Evolutionary conservation across 1,139 yeast genomes (phyloP), one percentile per base, ranked within the genome.

Genomic region (Suhomyces kunorum): DNA sequence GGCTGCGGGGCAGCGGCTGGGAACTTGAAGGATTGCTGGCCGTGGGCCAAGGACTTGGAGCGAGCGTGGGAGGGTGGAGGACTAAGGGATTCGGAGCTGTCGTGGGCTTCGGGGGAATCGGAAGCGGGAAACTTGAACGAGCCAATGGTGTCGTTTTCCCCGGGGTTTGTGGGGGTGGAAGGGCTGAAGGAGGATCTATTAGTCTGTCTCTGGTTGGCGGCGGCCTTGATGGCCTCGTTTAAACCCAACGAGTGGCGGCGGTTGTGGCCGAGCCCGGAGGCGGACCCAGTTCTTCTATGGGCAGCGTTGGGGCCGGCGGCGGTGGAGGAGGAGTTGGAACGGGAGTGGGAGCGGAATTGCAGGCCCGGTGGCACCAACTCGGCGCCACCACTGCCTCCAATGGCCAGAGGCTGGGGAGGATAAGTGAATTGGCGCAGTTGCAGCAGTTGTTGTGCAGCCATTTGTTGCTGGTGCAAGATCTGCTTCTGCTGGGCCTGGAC

Each of bases 161-260:
- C 37, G 29, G 38, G 32, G 24, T 42, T 45, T 2, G 55, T 37
- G 5, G 63, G 54, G 15, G 62, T 54, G 14, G 70, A 50, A 38
- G 76, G 72, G 35, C 76, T 63, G 39, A 66, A 57, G 2, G 71
- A 57, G 23, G 61, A 54, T 48, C 68, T 58, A 45, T 70, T 71
- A 22, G 61, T 60, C 62, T 88, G 96, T 36, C 89, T 90, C 48
- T 71, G 77, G 54, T 80, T 81, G 7, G 96, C 96, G 12, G 98
- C 98, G 4, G 98, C 98, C 52, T 85, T 83, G 54, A 87, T 90
- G n/a, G 98, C 98, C 63, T 92, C 98, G 43, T 84, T 84, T 44
- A 92, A 71, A 2, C 96, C 98, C 46, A 92, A 68, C 0, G 97
- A 89, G 58, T 92, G 98, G 62, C 98, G 80, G 66, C 98, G 81